These are phyloP conservation scores for Fusarium sp. DNA, from an alignment of 2,329 filamentous ascomycete genomes.

Conservation along the genomic window DNA sequence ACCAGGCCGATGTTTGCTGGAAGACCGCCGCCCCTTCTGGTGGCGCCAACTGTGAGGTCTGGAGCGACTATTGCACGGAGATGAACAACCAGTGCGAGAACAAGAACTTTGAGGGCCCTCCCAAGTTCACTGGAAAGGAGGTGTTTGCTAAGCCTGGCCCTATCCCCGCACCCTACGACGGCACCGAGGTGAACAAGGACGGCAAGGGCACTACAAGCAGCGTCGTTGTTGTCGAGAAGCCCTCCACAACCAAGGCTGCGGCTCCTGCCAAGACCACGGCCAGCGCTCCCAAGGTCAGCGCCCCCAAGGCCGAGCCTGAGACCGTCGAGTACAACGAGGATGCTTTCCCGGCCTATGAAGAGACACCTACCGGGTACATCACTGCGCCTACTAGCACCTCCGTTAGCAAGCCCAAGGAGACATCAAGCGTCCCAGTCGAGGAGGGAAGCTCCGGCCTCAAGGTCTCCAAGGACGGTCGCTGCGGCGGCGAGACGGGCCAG, in stretches of 20 bases:
- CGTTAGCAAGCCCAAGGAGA: conserved; percentile 28
- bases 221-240: not conserved
- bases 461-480: conserved; percentile 55
- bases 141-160: conserved; percentile 47
- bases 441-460: conserved; percentile 34
- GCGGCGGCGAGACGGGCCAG: conserved; percentile 53
- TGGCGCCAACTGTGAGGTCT: conserved; percentile 68
- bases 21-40: conserved; percentile 69
- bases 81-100: conserved; percentile 59
- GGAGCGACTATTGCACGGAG: conserved; percentile 70
- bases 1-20: conserved; percentile 71
- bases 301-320: conserved; percentile 14
- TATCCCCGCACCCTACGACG: conserved; percentile 50
- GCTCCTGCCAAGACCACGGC: conserved; percentile 20
- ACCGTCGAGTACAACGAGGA: conserved; percentile 23
- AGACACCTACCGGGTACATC: conserved; percentile 17
- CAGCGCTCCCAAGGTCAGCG: conserved; percentile 12
- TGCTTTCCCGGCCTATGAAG: conserved; percentile 15
- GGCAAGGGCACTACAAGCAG: conserved; percentile 24
- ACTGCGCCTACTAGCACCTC: conserved; percentile 15
- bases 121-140: conserved; percentile 54
- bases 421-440: conserved; percentile 18
- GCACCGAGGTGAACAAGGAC: conserved; percentile 26
- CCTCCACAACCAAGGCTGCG: conserved; percentile 5
- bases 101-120: conserved; percentile 61